A percentile compares a stretch with the other conserved stretches of the same genome.
Evolutionary conservation across 352 stramenopile species (phyloP).

Genomic region (Phytophthora sp.): DNA sequence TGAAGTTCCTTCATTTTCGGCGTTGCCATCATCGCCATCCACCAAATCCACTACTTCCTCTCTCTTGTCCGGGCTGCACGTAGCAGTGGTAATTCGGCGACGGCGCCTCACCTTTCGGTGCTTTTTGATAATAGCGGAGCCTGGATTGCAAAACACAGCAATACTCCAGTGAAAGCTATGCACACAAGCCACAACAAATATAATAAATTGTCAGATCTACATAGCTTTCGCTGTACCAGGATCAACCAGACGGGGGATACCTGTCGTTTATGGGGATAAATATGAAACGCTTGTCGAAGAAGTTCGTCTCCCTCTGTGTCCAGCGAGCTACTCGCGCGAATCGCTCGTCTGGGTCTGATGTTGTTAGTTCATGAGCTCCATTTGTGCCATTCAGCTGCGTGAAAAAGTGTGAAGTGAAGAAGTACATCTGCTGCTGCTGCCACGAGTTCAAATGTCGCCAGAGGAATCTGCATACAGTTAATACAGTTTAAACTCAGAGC

Average conservation of each 20-base stretch:
- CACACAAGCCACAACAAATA: background rate
- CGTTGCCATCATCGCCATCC: slow-evolving; percentile 16
- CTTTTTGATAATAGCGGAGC: slow-evolving; percentile 66
- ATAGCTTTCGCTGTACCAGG: background rate
- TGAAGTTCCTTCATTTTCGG: background rate
- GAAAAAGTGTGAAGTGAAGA: slow-evolving; percentile 97
- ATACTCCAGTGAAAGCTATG: slow-evolving; percentile 91
- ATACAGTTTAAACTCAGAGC: slow-evolving; percentile 7
- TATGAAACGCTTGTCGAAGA: slow-evolving; percentile 89
- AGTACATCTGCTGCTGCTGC: slow-evolving; percentile 81
- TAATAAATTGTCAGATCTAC: slow-evolving; percentile 1
- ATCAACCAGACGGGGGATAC: slow-evolving; percentile 27
- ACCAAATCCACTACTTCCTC: slow-evolving; percentile 51
- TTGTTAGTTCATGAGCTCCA: slow-evolving; percentile 33
- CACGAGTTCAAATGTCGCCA: slow-evolving; percentile 69
- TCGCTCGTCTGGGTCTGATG: slow-evolving; percentile 48
- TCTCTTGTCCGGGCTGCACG: slow-evolving; percentile 1
- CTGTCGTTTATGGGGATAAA: slow-evolving; percentile 92
- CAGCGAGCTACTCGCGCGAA: slow-evolving; percentile 72
- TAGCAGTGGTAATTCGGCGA: background rate
- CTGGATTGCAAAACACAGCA: slow-evolving; percentile 86
- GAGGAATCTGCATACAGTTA: slow-evolving; percentile 49
- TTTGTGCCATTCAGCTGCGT: slow-evolving; percentile 83
- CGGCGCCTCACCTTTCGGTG: slow-evolving; percentile 35
- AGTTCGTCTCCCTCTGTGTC: slow-evolving; percentile 83